phyloP scores from a whole-genome alignment of 1,139 yeast species.

The Yamadazyma atlantica region DNA sequence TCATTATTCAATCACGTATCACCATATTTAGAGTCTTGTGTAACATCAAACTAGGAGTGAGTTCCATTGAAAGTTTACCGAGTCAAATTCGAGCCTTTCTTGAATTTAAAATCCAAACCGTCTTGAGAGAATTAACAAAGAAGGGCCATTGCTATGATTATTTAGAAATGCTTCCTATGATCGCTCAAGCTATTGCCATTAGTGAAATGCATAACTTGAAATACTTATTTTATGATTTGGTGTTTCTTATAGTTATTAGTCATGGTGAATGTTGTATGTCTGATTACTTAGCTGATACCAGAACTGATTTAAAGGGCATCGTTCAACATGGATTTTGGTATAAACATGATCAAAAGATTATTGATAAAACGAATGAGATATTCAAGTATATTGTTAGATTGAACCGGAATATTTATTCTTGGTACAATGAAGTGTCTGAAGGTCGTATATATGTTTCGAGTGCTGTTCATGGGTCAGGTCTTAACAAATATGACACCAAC shows the following conservation, averaged over 20 bases:
- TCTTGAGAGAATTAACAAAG: slow-evolving; percentile 23
- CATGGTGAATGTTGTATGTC: slow-evolving; percentile 40
- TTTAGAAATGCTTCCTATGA: slow-evolving; percentile 29
- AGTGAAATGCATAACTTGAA: slow-evolving; percentile 20
- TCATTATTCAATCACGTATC: slow-evolving; percentile 23
- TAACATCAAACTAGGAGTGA: slow-evolving; percentile 31
- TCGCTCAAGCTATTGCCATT: slow-evolving; percentile 35
- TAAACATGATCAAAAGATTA: slow-evolving; percentile 15
- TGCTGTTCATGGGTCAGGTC: slow-evolving; percentile 4
- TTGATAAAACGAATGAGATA: slow-evolving; percentile 24
- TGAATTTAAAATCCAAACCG: slow-evolving; percentile 24
- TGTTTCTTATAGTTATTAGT: slow-evolving; percentile 18
- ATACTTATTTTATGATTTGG: slow-evolving; percentile 25
- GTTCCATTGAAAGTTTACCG: slow-evolving; percentile 18
- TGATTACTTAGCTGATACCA: slow-evolving; percentile 25
- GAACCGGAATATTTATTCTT: slow-evolving; percentile 15
- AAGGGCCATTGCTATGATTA: slow-evolving; percentile 29
- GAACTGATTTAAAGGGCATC: slow-evolving; percentile 25
- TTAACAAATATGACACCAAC: neutral
- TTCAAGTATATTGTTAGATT: slow-evolving; percentile 15
- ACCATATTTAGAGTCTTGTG: slow-evolving; percentile 33
- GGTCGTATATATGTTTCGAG: slow-evolving; percentile 20
- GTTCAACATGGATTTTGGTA: slow-evolving; percentile 35
- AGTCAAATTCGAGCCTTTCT: slow-evolving; percentile 13
- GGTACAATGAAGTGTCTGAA: slow-evolving; percentile 26